Base-by-base conservation (phyloP, 306 rosid species). In the Dalbergia cultrata region DNA sequence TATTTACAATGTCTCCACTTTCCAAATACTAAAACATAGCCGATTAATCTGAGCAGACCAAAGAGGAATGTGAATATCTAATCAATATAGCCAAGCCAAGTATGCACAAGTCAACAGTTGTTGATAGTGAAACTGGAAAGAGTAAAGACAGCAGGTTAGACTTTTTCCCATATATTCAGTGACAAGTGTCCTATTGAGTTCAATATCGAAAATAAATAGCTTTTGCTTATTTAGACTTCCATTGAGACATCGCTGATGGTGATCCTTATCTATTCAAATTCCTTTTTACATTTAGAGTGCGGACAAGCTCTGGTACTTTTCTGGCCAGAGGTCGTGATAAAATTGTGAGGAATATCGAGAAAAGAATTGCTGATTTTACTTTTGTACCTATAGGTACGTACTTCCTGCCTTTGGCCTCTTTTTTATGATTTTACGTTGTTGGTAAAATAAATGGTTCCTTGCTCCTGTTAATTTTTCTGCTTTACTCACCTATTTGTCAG, bases 221-320 rank as follows among this genome's bases (percentile, higher is more conserved):
- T 8, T 21, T 71, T 74, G 31, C 19, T 53, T 62, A 39, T 58
- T 67, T 77, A 72, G 9, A 41, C 3, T 35, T 26, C 45, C 4
- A 34, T 72, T 45, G 54, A 45, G 52, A 14, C 39, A 33, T 77
- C 26, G 50, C 11, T 57, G 66, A 53, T 35, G 18, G 14, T 7
- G 49, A 67, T 22, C 37, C 62, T 58, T 80, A 71, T 50, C 49
- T 81, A 10, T 26, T 39, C 64, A 13, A 35, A 5, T 47, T 71
- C 10, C 82, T 50, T 56, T 74, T 18, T 19, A 35, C 41, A n/a
- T 69, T 44, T 79, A 96, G 99, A 69, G 90, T 86, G 50, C 92
- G 99, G 0, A 96, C 99, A 52, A 96, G 99, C 79, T 89, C 92
- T 11, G 99, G 97, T 74, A 86, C 98, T 57, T 96, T 96, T 82